Conservation (phyloP, 768 basidiomycete genomes). For the Collybiopsis confluens region DNA sequence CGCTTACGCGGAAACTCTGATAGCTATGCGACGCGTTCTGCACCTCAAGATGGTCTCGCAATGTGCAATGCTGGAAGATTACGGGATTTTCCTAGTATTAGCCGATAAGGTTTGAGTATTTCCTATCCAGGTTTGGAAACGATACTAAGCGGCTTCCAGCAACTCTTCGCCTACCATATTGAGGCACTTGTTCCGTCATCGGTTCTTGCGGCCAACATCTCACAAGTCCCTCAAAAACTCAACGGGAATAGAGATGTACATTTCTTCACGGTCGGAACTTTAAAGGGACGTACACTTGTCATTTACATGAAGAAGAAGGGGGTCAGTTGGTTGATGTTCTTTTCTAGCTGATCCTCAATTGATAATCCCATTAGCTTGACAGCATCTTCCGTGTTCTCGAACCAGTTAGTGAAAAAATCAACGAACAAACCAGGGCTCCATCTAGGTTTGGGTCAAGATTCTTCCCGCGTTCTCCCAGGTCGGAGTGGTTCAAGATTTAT, state of each 20-base stretch:
- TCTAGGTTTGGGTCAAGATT: conserved; percentile 69
- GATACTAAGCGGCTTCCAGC: conserved; percentile 31
- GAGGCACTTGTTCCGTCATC: conserved; percentile 93
- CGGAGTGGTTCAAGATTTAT: conserved; percentile 95
- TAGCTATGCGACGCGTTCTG: conserved; percentile 67
- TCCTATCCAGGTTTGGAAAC: too few relatives aligned
- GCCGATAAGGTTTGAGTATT: conserved; percentile 70
- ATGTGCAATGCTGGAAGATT: conserved; percentile 64
- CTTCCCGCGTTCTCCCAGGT: conserved; percentile 75
- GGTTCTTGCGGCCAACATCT: conserved; percentile 58
- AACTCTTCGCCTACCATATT: conserved; percentile 90
- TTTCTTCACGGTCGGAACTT: conserved; percentile 91
- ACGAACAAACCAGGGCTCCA: conserved; percentile 69
- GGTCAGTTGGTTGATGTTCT: conserved; percentile 62
- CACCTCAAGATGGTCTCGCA: conserved; percentile 73
- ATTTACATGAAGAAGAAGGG: conserved; percentile 80
- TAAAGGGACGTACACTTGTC: conserved; percentile 81
- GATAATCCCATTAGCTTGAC: conserved; percentile 46
- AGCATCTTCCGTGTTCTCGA: conserved; percentile 98
- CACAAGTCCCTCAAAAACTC: conserved; percentile 84
- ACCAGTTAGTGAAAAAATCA: conserved; percentile 88
- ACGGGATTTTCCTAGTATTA: conserved; percentile 82
- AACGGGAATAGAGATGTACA: conserved; percentile 90
- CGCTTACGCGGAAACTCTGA: conserved; percentile 1
- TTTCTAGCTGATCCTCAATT: conserved; percentile 56